phyloP scores from a whole-genome alignment of 208 protist species.

The Phytomonas sp. region DNA sequence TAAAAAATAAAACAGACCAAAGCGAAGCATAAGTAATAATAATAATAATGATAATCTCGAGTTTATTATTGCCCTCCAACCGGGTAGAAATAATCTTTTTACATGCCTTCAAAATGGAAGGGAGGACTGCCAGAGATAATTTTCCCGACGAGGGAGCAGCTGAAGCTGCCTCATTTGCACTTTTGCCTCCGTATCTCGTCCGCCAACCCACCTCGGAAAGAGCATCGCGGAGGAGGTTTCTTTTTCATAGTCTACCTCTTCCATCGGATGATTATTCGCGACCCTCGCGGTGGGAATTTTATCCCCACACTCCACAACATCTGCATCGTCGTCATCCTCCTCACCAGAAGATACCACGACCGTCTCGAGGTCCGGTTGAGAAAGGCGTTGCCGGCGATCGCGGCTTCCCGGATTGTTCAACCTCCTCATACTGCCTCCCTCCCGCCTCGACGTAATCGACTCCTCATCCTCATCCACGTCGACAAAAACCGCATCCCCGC shows the following conservation, averaged over 20 bases:
- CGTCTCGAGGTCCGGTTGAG: background rate
- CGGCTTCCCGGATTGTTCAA: background rate
- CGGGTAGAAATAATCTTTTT: background rate
- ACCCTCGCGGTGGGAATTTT: background rate
- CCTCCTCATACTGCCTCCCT: background rate
- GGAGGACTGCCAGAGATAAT: slow-evolving; percentile 64
- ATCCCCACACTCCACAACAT: background rate
- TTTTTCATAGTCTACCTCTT: background rate
- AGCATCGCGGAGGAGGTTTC: background rate
- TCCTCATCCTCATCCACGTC: background rate
- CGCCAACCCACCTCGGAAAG: background rate
- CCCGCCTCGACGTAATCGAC: background rate
- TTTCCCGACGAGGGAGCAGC: slow-evolving; percentile 62
- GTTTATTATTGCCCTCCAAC: background rate
- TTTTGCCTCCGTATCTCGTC: background rate
- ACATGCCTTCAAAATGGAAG: slow-evolving; percentile 28
- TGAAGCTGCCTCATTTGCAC: slow-evolving; percentile 19
- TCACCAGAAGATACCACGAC: background rate
- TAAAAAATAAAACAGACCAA: background rate
- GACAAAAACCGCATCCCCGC: background rate
- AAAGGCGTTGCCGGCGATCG: background rate
- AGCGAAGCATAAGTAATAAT: background rate
- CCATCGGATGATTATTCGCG: background rate
- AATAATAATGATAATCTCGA: background rate
- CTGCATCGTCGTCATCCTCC: background rate